These are phyloP conservation scores for Aspergillus wentii DNA, from an alignment of 495 filamentous ascomycete genomes.

Conservation along the genomic window DNA sequence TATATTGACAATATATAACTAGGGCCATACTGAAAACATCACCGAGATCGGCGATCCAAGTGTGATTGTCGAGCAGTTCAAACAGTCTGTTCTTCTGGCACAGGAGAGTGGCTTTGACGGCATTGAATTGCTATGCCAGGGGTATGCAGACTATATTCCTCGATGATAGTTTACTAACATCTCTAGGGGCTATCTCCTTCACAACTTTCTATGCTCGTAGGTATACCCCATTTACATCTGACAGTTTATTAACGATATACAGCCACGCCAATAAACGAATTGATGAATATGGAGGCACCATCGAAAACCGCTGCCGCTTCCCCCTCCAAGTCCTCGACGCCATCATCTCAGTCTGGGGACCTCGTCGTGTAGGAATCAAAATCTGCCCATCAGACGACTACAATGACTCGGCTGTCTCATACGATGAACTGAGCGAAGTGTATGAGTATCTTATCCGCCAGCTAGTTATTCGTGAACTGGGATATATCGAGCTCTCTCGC, in stretches of 20 bases:
- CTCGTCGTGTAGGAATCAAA: slow-evolving; percentile 49
- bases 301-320: slow-evolving; percentile 44
- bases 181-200: slow-evolving; percentile 60
- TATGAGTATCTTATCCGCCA: slow-evolving; percentile 44
- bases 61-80: slow-evolving; percentile 43
- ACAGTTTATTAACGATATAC: slow-evolving; percentile 40
- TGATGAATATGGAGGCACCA: slow-evolving; percentile 45
- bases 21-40: slow-evolving; percentile 10
- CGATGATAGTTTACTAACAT: slow-evolving; percentile 11
- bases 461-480: slow-evolving; percentile 43
- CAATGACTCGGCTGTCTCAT: slow-evolving; percentile 51
- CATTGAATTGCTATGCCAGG: slow-evolving; percentile 39
- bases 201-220: slow-evolving; percentile 59
- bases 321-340: slow-evolving; percentile 51
- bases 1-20: not conserved
- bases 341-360: slow-evolving; percentile 50
- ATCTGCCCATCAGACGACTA: slow-evolving; percentile 51
- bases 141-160: too few species aligned
- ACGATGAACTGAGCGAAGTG: slow-evolving; percentile 46
- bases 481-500: slow-evolving; percentile 52
- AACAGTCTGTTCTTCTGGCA: slow-evolving; percentile 47
- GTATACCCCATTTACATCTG: slow-evolving; percentile 41
- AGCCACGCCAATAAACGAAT: slow-evolving; percentile 42
- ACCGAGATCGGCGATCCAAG: slow-evolving; percentile 38
- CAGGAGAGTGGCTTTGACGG: slow-evolving; percentile 61